Evolutionary conservation across 306 rosid genomes (phyloP).

Genomic region (Carpinus fangiana): DNA sequence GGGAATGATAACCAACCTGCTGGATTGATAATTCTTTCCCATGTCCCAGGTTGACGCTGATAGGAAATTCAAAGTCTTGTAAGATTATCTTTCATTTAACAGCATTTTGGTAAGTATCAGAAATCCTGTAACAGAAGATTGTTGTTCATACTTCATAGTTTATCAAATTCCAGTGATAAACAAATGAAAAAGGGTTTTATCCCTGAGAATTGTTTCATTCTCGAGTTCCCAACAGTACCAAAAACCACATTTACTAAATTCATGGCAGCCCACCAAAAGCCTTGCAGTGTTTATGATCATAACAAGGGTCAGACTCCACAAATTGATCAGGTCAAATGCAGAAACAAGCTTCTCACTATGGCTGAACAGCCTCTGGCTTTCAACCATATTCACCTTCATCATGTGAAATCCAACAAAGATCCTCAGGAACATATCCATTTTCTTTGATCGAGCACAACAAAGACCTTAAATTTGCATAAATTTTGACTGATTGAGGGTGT

Average conservation of each 20-base stretch:
- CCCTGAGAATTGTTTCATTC: not conserved
- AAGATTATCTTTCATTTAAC: not conserved
- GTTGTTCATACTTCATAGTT: no score
- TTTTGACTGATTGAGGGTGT: constrained; percentile 35
- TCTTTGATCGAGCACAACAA: constrained; percentile 35
- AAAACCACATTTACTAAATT: not conserved
- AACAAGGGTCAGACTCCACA: not conserved
- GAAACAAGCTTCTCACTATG: not conserved
- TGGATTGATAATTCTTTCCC: not conserved
- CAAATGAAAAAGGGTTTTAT: not conserved
- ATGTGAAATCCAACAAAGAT: constrained; percentile 17
- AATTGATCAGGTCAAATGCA: not conserved
- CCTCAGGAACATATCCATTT: constrained; percentile 31
- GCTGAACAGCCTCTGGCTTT: not conserved
- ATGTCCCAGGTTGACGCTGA: not conserved
- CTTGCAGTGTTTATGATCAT: not conserved
- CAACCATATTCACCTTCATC: constrained; percentile 25
- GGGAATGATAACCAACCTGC: not conserved
- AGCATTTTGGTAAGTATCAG: not conserved
- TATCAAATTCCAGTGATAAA: no score
- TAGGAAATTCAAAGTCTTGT: not conserved
- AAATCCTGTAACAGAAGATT: not conserved
- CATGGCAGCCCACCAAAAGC: not conserved
- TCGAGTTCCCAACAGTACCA: not conserved
- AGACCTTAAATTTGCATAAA: constrained; percentile 40